Evolutionary conservation across 169 alveolate genomes (phyloP), one percentile per base, ranked within the genome.

Genomic region (Plasmodium relictum): DNA sequence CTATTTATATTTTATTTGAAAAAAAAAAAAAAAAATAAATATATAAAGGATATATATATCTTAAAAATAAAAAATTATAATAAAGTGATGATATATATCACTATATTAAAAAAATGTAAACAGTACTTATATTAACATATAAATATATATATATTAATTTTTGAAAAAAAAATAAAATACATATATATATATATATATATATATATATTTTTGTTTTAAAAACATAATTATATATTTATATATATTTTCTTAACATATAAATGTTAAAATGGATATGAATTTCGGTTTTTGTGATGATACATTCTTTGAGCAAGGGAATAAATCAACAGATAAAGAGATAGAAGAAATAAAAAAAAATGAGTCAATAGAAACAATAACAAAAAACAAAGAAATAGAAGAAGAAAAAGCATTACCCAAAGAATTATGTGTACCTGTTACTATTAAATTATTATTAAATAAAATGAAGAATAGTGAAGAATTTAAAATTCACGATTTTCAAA

Each of bases 381-480:
- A 42, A 68, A 68, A 8, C n/a, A 56, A 41, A 31, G 83, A 80
- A 80, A 20, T 16, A 14, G 85, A 62, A 14, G 83, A 80, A 18
- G 90, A 80, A 69, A 80, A 80, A 54, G 73, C 44, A 42, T 26
- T 80, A 20, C 90, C 90, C 16, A 80, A 80, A 42, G 90, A 80
- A 41, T 54, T 80, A 31, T 80, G 90, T 68, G 76, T 69, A 24
- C 90, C 90, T 20, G 73, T 80, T 52, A 80, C 90, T 8, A 80
- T 80, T 9, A 80, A 80, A 80, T 68, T 80, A 31, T 68, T 80
- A 80, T 54, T 80, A 59, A 80, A 68, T 71, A 80, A 68, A 80
- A 80, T 80, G 90, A 50, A 26, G 71, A 66, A 50, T 12, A 70
- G 26, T 16, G 90, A 80, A 68, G 83, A 80, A 22, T 68, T 80